Percentiles rank a stretch among this genome's conserved stretches.
Evolutionary conservation across 345 rosid genomes (phyloP).

Genomic region (Eucalyptus tenuipes): DNA sequence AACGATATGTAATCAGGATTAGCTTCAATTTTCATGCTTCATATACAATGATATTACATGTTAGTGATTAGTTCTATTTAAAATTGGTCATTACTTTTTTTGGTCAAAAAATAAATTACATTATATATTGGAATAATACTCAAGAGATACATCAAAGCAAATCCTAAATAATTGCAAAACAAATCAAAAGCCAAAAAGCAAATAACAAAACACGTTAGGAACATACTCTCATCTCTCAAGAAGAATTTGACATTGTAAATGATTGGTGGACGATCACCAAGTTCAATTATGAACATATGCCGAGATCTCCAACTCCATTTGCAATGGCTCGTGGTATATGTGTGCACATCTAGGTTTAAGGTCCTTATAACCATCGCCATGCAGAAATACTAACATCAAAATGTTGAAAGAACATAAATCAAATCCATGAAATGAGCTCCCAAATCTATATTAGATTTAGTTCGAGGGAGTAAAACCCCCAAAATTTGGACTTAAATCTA

Average conservation of each 20-base stretch:
- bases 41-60: neutral
- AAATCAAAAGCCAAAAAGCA: neutral
- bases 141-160: neutral
- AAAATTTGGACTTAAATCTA: neutral
- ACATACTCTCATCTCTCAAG: neutral
- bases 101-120: neutral
- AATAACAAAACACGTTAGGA: neutral
- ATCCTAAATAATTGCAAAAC: neutral
- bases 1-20: neutral
- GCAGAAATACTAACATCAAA: too few species aligned
- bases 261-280: neutral
- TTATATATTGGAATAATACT: neutral
- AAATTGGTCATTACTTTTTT: neutral
- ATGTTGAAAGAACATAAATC: neutral
- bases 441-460: neutral
- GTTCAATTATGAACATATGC: neutral
- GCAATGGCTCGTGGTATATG: accelerated
- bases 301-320: neutral
- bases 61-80: neutral
- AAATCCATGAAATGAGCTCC: neutral
- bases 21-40: neutral
- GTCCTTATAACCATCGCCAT: neutral
- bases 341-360: neutral
- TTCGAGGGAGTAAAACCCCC: neutral
- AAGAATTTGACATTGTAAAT: neutral